These are phyloP conservation scores for Rhododendron ferrugineum DNA, from an alignment of 148 eudicot species.

Conservation along the genomic window DNA sequence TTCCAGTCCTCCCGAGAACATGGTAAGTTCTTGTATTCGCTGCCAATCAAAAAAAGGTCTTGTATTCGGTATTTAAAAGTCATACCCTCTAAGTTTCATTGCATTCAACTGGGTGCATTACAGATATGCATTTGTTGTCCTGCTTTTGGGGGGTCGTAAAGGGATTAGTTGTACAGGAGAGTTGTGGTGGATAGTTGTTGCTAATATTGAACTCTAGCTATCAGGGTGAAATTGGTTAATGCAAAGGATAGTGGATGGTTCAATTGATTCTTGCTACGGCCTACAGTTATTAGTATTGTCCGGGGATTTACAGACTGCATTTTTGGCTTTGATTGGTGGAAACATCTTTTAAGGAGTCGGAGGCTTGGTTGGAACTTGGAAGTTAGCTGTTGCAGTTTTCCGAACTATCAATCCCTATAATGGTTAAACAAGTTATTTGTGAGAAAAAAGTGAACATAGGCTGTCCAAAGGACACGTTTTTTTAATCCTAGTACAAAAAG, in stretches of 20 bases:
- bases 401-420: background rate
- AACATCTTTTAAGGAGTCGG: background rate
- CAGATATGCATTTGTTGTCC: background rate
- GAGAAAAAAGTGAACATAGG: background rate
- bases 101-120: background rate
- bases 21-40: slow-evolving; percentile 46
- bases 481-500: too few relatives aligned
- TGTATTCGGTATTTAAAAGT: background rate
- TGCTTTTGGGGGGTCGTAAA: background rate
- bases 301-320: background rate
- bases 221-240: background rate
- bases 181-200: background rate
- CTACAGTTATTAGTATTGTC: background rate
- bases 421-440: background rate
- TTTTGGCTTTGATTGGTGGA: background rate
- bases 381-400: background rate
- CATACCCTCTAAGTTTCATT: background rate
- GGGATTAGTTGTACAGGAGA: background rate
- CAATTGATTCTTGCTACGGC: background rate
- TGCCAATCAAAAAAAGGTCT: slow-evolving; percentile 12
- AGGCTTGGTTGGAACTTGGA: background rate
- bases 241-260: background rate
- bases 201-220: background rate
- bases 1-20: slow-evolving; percentile 56
- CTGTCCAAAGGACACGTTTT: background rate